Base-by-base conservation (phyloP, 352 stramenopile species). In the Globisporangium nodosum region DNA sequence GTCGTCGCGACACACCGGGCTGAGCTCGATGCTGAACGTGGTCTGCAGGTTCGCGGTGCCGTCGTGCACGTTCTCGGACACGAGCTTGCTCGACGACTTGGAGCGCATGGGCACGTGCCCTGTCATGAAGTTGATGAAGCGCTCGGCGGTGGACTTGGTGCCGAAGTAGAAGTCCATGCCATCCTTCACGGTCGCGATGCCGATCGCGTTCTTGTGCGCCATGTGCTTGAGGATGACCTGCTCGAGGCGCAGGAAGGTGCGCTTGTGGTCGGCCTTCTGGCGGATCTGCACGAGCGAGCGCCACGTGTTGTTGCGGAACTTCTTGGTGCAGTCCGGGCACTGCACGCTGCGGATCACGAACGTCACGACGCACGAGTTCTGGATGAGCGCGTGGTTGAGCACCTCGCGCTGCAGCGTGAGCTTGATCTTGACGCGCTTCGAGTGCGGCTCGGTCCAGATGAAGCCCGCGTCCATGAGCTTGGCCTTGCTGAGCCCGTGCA, bases 391-490 rank as follows among this genome's bases (percentile, higher is more conserved):
- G 63, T 90, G 74, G 54, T 82, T 85, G n/a, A 83, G 63, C 27
- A 91, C 75, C 52, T 95, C 81, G 9, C 78, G 71, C 65, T 87
- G 78, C 46, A 90, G 66, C 40, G 66, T 84, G 37, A 92, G 71
- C 27, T 82, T 74, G 42, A 92, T 54, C 58, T 92, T 92, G 46
- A 94, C 56, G 50, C 85, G 80, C 53, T 90, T 88, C 16, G 76
- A 88, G 68, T 94, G 85, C 16, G 75, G 82, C 60, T 94, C 85
- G 2, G 85, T 94, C 85, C 85, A 94, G 54, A 94, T 77, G 56
- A 90, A 92, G 9, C 66, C 71, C 7, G 85, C 85, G 66, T 94
- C 85, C 13, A 90, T 66, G 35, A 94, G 70, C 56, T 92, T 92
- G 52, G 69, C 79, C 61, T 87, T 87, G 49, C 57, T 61, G 20